phyloP scores from a whole-genome alignment of 306 rosid species.

The Inga leiocalycina region DNA sequence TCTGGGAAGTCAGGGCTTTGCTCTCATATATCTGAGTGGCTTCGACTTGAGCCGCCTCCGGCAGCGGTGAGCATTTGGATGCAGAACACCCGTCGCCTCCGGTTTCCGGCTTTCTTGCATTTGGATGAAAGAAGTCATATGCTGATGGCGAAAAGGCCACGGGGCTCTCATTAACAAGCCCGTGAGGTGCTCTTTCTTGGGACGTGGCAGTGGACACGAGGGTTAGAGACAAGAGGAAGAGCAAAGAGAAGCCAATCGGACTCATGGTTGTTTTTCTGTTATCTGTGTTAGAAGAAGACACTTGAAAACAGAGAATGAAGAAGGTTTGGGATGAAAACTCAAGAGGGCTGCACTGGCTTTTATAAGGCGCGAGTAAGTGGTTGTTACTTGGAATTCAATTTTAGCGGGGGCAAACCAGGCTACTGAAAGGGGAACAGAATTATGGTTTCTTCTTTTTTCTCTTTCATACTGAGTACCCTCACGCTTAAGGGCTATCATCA shows the following conservation, averaged over 20 bases:
- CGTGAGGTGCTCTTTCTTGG: constrained; percentile 91
- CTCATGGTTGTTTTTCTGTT: constrained; percentile 43
- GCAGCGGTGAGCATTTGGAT: constrained; percentile 75
- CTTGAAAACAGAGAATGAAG: constrained; percentile 24
- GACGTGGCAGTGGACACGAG: constrained; percentile 49
- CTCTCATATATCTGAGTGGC: constrained; percentile 57
- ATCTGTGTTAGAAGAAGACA: neutral
- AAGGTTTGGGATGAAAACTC: constrained; percentile 34
- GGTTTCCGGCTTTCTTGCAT: constrained; percentile 38
- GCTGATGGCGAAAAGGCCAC: constrained; percentile 74
- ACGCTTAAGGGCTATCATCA: neutral
- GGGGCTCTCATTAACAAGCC: constrained; percentile 63
- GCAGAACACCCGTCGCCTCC: constrained; percentile 54
- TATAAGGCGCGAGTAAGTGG: constrained; percentile 60
- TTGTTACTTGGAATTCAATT: constrained; percentile 66
- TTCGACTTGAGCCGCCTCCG: constrained; percentile 72
- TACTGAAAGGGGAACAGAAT: constrained; percentile 59
- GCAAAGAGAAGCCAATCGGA: constrained; percentile 36
- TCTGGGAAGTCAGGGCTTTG: constrained; percentile 36
- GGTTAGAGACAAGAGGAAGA: constrained; percentile 50
- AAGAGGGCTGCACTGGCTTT: constrained; percentile 45
- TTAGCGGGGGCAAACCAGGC: constrained; percentile 49
- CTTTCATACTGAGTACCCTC: constrained; percentile 29
- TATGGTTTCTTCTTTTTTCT: constrained; percentile 26
- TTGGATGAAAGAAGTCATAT: constrained; percentile 84